phyloP scores from a whole-genome alignment of 2,329 filamentous ascomycete genomes.

The Cercospora sp. region DNA sequence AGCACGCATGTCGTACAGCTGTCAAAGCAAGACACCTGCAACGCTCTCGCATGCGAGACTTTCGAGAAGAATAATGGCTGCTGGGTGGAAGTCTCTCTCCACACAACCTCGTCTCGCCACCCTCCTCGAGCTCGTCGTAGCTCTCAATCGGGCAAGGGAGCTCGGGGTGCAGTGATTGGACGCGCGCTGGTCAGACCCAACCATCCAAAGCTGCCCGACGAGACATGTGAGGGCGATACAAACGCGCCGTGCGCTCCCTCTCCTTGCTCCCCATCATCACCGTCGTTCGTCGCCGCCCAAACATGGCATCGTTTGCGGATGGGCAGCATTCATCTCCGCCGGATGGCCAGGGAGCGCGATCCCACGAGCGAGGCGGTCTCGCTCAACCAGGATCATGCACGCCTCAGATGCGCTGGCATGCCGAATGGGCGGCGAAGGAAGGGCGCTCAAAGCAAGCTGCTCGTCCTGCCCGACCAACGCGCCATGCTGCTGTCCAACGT shows the following conservation, averaged over 20 bases:
- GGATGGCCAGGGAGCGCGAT: slow-evolving; percentile 1
- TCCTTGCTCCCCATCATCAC: not conserved
- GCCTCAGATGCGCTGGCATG: slow-evolving; percentile 8
- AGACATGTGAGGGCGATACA: not conserved
- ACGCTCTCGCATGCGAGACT: slow-evolving; percentile 1
- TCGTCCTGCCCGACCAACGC: not conserved
- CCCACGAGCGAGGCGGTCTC: not conserved
- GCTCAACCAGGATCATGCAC: slow-evolving; percentile 8
- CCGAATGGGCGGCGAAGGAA: not conserved
- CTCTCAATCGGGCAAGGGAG: slow-evolving; percentile 3
- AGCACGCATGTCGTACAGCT: slow-evolving; percentile 6
- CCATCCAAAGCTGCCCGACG: slow-evolving; percentile 1
- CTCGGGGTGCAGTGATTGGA: not conserved
- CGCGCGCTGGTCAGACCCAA: not conserved
- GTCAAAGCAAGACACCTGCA: slow-evolving; percentile 3
- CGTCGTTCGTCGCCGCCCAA: slow-evolving; percentile 1
- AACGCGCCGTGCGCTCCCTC: not conserved
- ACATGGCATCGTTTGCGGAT: not conserved
- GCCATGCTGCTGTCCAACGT: not conserved
- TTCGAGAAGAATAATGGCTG: not conserved
- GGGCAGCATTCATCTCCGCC: slow-evolving; percentile 4
- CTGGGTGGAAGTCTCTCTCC: not conserved
- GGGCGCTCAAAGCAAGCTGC: not conserved
- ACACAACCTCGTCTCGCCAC: not conserved
- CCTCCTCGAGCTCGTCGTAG: not conserved